Evolutionary conservation across 2,329 filamentous ascomycete species (phyloP).

Genomic region (Sarocladium brachiariae): DNA sequence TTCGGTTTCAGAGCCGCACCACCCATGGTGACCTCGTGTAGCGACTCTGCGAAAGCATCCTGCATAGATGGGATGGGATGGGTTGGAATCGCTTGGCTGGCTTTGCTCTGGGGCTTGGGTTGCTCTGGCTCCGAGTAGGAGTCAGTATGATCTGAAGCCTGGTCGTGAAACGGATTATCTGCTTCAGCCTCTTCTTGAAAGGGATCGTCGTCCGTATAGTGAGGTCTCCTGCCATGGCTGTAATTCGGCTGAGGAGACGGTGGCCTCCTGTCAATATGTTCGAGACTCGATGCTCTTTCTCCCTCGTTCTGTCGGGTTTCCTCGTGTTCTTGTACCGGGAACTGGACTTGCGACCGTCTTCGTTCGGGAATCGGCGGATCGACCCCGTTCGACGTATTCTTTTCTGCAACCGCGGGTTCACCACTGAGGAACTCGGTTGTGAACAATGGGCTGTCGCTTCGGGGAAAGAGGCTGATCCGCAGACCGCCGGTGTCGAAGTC

Average conservation of each 20-base stretch:
- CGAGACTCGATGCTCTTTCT: background rate
- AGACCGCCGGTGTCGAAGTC: constrained; percentile 11
- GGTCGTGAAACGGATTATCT: background rate
- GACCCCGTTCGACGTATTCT: background rate
- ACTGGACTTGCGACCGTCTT: background rate
- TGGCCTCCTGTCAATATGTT: background rate
- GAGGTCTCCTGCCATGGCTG: background rate
- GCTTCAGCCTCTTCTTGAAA: background rate
- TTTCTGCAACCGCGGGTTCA: background rate
- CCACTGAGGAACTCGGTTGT: background rate
- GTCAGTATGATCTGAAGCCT: background rate
- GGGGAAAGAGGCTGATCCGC: constrained; percentile 10
- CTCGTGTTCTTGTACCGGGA: background rate
- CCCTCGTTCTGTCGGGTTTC: background rate
- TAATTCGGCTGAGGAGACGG: background rate
- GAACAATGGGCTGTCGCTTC: background rate
- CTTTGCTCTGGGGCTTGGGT: background rate
- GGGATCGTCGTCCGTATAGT: background rate
- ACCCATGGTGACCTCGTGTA: constrained; percentile 60
- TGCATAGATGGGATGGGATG: constrained; percentile 76
- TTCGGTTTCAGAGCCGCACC: constrained; percentile 41
- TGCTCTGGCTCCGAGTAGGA: background rate
- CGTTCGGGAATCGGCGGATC: background rate
- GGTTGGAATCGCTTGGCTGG: constrained; percentile 18
- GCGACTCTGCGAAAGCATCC: constrained; percentile 74